Percentiles rank a stretch among this genome's conserved stretches.
Evolutionary conservation across 78 protist genomes (phyloP).

Genomic region (Isochrysis galbana): DNA sequence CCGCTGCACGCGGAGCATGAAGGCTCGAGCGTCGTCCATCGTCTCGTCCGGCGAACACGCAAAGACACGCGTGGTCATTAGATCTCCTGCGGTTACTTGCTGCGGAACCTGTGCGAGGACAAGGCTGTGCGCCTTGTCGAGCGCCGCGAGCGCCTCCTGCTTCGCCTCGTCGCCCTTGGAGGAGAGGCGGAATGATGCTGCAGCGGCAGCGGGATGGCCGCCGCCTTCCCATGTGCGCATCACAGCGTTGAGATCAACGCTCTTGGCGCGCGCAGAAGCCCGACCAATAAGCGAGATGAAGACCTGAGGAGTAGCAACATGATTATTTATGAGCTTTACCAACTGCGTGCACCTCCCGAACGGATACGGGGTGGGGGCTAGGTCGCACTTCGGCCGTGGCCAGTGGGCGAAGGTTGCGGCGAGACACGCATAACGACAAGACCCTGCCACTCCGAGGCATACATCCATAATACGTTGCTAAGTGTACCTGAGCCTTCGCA

Average conservation of each 20-base stretch:
- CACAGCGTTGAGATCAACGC: background rate
- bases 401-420: too few relatives aligned
- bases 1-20: background rate
- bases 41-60: background rate
- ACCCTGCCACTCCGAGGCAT: too few relatives aligned
- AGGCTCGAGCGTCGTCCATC: background rate
- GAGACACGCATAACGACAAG: too few relatives aligned
- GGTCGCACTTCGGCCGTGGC: too few relatives aligned
- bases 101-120: background rate
- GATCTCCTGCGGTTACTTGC: background rate
- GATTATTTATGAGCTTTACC: too few relatives aligned
- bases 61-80: background rate
- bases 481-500: background rate
- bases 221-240: background rate
- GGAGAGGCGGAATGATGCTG: background rate
- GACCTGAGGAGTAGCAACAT: background rate
- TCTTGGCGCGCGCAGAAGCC: background rate
- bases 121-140: too few relatives aligned
- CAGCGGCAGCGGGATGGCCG: conserved; percentile 10
- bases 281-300: background rate
- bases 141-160: too few relatives aligned
- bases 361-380: too few relatives aligned
- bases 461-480: too few relatives aligned
- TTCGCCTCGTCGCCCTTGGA: background rate
- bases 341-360: too few relatives aligned